Conservation (phyloP, 768 basidiomycete species). For the Ramaria rubella region DNA sequence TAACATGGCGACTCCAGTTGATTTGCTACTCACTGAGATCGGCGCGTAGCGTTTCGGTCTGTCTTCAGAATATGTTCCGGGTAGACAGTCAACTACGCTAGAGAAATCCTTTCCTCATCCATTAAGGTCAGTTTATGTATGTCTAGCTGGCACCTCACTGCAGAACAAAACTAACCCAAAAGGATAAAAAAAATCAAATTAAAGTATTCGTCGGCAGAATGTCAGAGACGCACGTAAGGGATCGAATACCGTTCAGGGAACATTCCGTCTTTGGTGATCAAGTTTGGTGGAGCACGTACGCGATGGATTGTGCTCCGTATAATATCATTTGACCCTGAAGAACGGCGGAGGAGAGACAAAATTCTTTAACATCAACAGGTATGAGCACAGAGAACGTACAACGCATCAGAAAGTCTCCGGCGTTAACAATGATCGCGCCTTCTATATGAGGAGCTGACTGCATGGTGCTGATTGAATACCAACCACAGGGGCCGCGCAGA, state of each 20-base stretch:
- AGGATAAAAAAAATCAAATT: conserved; percentile 3
- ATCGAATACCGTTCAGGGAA: conserved; percentile 53
- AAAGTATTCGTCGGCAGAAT: neutral
- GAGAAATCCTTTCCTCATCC: neutral
- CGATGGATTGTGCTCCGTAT: conserved; percentile 49
- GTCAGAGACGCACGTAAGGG: conserved; percentile 42
- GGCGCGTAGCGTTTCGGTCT: conserved; percentile 46
- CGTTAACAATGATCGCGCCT: conserved; percentile 45
- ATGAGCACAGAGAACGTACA: conserved; percentile 32
- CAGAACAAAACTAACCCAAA: conserved; percentile 31
- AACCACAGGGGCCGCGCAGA: conserved; percentile 1
- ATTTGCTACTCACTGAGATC: conserved; percentile 17
- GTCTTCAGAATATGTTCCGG: conserved; percentile 40
- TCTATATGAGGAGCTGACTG: conserved; percentile 37
- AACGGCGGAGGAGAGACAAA: neutral
- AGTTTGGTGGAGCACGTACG: conserved; percentile 36
- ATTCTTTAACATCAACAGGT: conserved; percentile 3
- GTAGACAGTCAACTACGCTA: conserved; percentile 41
- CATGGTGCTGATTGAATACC: conserved; percentile 14
- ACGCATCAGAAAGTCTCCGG: conserved; percentile 45
- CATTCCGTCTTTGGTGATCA: conserved; percentile 25
- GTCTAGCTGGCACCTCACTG: conserved; percentile 18
- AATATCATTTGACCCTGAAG: conserved; percentile 24
- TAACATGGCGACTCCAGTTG: neutral
- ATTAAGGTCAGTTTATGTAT: neutral